These are phyloP conservation scores for Magnaporthiopsis rhizophila DNA, from an alignment of 2,329 filamentous ascomycete species.

Conservation along the genomic window DNA sequence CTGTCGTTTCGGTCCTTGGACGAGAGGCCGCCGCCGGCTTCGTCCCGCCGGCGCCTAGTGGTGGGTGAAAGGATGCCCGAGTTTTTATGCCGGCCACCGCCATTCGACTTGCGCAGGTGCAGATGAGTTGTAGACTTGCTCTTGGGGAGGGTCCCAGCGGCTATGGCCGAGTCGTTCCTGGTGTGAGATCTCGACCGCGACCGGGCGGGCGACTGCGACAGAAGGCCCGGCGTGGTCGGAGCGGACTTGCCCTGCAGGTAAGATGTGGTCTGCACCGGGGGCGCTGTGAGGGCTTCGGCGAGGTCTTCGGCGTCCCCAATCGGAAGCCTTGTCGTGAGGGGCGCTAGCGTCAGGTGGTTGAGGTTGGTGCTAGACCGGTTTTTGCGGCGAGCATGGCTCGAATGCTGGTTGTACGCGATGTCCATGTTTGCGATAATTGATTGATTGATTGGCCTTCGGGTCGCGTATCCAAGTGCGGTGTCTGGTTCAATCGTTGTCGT, in stretches of 20 bases:
- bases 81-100: constrained; percentile 8
- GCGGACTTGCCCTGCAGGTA: constrained; percentile 56
- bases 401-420: constrained; percentile 52
- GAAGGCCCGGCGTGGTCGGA: constrained; percentile 55
- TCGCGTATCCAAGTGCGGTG: not conserved
- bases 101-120: constrained; percentile 1
- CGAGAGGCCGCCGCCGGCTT: constrained; percentile 19
- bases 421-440: constrained; percentile 37
- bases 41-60: constrained; percentile 22
- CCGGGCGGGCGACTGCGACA: constrained; percentile 48
- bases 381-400: constrained; percentile 48
- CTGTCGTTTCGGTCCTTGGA: constrained; percentile 38
- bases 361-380: constrained; percentile 51
- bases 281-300: constrained; percentile 23
- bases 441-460: constrained; percentile 6
- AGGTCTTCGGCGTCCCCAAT: constrained; percentile 44
- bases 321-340: constrained; percentile 53
- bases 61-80: constrained; percentile 17
- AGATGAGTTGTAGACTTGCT: constrained; percentile 58
- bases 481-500: not conserved
- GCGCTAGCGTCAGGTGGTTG: constrained; percentile 55
- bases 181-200: constrained; percentile 37
- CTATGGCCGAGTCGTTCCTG: constrained; percentile 15
- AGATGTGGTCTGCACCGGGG: constrained; percentile 28
- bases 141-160: constrained; percentile 32